phyloP scores from a whole-genome alignment of 345 rosid species.

The Citrus reticulata region DNA sequence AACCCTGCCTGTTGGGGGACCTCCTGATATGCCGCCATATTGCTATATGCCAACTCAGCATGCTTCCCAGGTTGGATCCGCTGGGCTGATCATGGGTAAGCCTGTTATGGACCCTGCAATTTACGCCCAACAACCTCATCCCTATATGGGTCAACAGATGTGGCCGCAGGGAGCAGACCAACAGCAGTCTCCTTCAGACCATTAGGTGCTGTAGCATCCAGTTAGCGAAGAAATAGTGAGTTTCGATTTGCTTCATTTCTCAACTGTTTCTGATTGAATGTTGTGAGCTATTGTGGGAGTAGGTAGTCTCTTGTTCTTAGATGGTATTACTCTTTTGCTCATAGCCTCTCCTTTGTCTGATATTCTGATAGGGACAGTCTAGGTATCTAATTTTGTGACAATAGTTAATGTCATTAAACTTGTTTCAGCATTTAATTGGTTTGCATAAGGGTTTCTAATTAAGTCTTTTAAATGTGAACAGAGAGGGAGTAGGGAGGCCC shows the following conservation, averaged over 20 bases:
- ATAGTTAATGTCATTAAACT: not conserved
- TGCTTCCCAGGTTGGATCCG: conserved; percentile 56
- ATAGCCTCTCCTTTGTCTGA: not conserved
- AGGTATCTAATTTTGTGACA: not conserved
- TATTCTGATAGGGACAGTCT: not conserved
- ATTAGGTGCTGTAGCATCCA: conserved; percentile 24
- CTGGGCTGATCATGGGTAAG: conserved; percentile 88
- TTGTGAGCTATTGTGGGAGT: not conserved
- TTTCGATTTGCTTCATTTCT: not conserved
- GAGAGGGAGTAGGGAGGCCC: conserved; percentile 9
- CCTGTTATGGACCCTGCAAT: conserved; percentile 64
- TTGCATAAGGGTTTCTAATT: not conserved
- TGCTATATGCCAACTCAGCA: conserved; percentile 71
- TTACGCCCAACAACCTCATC: conserved; percentile 54
- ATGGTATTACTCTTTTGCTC: not conserved
- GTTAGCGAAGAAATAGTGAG: conserved; percentile 17
- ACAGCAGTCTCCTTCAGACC: conserved; percentile 67
- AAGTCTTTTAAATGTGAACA: conserved; percentile 6
- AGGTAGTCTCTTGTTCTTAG: too few relatives aligned
- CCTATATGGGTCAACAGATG: conserved; percentile 70
- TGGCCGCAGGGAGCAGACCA: conserved; percentile 76
- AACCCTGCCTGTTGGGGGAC: conserved; percentile 48
- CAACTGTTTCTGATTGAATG: not conserved
- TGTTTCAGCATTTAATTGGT: not conserved
- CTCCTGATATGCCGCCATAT: conserved; percentile 67